phyloP scores from a whole-genome alignment of 345 rosid genomes.

The Acer saccharum region DNA sequence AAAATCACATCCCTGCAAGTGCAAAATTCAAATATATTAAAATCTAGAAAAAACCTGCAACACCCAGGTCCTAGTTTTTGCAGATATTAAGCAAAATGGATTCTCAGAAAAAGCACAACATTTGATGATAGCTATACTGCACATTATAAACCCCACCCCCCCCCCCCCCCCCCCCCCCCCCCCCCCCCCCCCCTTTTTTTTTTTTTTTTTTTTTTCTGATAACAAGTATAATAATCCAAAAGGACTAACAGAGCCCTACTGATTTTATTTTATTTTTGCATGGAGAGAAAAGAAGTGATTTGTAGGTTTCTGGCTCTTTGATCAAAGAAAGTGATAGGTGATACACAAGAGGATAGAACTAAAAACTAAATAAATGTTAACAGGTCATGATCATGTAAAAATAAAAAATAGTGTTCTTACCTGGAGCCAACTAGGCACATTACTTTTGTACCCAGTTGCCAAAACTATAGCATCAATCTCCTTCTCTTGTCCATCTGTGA shows the following conservation, averaged over 20 bases:
- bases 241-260: constrained; percentile 27
- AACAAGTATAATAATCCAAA: constrained; percentile 16
- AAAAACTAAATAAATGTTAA: constrained; percentile 31
- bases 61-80: background rate
- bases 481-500: constrained; percentile 76
- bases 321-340: constrained; percentile 42
- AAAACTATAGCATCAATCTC: constrained; percentile 75
- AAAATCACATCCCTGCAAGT: constrained; percentile 53
- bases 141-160: no score
- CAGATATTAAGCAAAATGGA: background rate
- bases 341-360: constrained; percentile 42
- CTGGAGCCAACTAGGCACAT: constrained; percentile 90
- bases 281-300: constrained; percentile 41
- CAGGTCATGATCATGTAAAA: background rate
- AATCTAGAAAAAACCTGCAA: background rate
- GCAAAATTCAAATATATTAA: background rate
- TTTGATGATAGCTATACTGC: no score
- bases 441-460: constrained; percentile 95
- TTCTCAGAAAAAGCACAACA: no score
- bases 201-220: no score
- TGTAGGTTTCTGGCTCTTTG: constrained; percentile 31
- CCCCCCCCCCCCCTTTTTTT: no score
- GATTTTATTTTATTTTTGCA: constrained; percentile 39
- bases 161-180: no score
- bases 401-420: constrained; percentile 27